Conservation (phyloP, 2,329 filamentous ascomycete genomes). For the Colletotrichum orchidophilum region DNA sequence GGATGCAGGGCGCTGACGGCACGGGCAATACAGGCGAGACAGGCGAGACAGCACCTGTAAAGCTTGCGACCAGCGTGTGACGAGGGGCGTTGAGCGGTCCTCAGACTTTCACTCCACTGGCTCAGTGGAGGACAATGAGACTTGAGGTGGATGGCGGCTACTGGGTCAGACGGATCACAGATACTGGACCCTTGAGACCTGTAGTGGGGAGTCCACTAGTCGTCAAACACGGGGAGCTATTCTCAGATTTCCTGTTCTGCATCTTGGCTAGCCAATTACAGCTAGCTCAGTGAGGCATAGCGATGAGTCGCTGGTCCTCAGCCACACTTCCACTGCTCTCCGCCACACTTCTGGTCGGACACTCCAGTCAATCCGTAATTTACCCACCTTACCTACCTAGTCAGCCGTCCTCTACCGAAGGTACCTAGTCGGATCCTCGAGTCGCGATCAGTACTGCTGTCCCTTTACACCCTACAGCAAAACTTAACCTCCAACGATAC, state of each 20-base stretch:
- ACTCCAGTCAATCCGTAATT: slow-evolving; percentile 9
- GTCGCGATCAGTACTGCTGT: slow-evolving; percentile 2
- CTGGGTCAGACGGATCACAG: background rate
- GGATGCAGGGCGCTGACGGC: slow-evolving; percentile 14
- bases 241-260: background rate
- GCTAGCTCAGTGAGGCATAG: background rate
- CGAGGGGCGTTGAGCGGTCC: slow-evolving; percentile 12
- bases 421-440: background rate
- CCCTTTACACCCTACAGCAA: slow-evolving; percentile 18
- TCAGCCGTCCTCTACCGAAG: background rate
- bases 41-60: slow-evolving; percentile 22
- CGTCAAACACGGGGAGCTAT: slow-evolving; percentile 9
- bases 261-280: background rate
- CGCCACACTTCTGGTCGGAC: no score
- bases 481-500: background rate
- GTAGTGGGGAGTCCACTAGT: slow-evolving; percentile 11
- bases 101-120: slow-evolving; percentile 9
- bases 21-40: slow-evolving; percentile 11
- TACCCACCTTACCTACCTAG: no score
- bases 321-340: no score
- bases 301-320: background rate
- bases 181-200: slow-evolving; percentile 24
- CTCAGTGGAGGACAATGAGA: background rate
- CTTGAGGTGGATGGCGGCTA: background rate
- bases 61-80: slow-evolving; percentile 9